These are phyloP conservation scores for Abrus pulchellus DNA, from an alignment of 306 rosid species.

Conservation along the genomic window DNA sequence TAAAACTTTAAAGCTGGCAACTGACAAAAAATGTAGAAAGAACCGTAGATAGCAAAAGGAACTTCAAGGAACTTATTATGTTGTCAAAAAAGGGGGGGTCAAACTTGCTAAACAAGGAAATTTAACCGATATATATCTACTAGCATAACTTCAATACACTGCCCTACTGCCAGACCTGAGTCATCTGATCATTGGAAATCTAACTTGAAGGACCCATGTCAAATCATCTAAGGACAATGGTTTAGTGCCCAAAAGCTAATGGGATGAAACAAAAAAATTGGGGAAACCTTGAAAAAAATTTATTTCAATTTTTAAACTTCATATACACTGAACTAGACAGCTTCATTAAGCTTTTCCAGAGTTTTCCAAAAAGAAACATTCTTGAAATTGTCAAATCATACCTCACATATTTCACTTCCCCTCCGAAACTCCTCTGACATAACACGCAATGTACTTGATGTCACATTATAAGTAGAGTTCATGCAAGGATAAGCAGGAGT, in stretches of 20 bases:
- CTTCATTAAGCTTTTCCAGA: background rate
- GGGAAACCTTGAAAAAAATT: constrained; percentile 28
- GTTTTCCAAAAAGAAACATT: constrained; percentile 31
- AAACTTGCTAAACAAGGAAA: constrained; percentile 21
- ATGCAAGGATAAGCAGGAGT: constrained; percentile 99
- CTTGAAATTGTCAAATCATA: constrained; percentile 46
- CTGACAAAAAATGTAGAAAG: no score
- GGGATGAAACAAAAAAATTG: constrained; percentile 13
- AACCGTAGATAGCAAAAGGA: constrained; percentile 1
- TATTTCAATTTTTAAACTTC: constrained; percentile 31
- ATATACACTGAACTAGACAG: constrained; percentile 31
- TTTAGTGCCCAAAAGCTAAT: constrained; percentile 18
- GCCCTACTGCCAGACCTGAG: background rate
- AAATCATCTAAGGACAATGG: constrained; percentile 30
- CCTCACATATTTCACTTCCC: constrained; percentile 95
- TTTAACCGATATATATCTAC: constrained; percentile 11
- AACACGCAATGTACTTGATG: constrained; percentile 86
- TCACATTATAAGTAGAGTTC: constrained; percentile 99
- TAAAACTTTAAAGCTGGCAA: background rate
- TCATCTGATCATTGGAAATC: constrained; percentile 18
- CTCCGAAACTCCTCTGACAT: constrained; percentile 92
- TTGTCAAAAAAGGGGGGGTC: background rate
- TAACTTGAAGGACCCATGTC: constrained; percentile 10
- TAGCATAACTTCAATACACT: constrained; percentile 19
- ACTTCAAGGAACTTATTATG: constrained; percentile 4